phyloP scores from a whole-genome alignment of 305 asterid genomes.

The Withania somnifera region DNA sequence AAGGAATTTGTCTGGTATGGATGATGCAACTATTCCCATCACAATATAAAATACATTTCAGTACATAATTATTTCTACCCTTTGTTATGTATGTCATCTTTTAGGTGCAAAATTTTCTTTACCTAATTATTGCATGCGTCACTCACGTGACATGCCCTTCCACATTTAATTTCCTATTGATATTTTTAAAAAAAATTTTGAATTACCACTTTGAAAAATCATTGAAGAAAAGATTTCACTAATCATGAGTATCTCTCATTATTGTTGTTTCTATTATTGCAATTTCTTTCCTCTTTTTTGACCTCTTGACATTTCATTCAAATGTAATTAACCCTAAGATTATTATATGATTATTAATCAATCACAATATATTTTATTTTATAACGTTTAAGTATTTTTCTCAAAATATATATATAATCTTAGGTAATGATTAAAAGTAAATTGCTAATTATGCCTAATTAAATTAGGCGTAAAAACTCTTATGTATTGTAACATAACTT shows the following conservation, averaged over 20 bases:
- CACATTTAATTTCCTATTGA: background rate
- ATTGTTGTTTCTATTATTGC: background rate
- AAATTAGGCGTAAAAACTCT: background rate
- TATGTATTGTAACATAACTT: background rate
- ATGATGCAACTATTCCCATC: background rate
- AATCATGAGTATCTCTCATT: background rate
- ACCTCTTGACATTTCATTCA: background rate
- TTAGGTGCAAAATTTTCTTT: background rate
- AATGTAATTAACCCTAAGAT: background rate
- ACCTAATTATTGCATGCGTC: background rate
- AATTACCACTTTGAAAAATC: background rate
- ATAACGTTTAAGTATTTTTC: background rate
- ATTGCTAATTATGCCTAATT: background rate
- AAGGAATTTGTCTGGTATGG: background rate
- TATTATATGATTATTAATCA: conserved; percentile 1
- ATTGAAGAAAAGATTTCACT: background rate
- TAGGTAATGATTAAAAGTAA: background rate
- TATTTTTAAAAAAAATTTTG: background rate
- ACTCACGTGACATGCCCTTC: background rate
- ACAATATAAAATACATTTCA: background rate
- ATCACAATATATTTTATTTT: background rate
- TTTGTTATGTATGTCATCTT: background rate
- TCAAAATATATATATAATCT: background rate
- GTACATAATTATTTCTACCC: background rate
- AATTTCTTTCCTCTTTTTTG: background rate